Percentiles rank a stretch among this genome's conserved stretches.
phyloP scores from a whole-genome alignment of 257 asterid genomes.

The Capsicum baccatum region DNA sequence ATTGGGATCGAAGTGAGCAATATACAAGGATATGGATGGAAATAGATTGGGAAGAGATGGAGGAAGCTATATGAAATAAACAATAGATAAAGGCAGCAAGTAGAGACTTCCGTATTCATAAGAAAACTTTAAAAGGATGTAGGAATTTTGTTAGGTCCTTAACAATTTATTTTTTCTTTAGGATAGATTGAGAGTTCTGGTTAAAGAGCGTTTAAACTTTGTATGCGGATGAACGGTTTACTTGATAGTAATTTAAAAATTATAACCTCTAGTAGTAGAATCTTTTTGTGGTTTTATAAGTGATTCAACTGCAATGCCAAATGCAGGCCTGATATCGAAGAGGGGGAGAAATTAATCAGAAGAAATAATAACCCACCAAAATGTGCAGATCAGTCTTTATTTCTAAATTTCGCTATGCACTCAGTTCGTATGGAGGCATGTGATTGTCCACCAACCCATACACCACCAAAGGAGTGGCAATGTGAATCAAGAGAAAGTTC shows the following conservation, averaged over 20 bases:
- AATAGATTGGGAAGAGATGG: slow-evolving; percentile 20
- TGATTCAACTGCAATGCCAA: slow-evolving; percentile 44
- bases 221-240: slow-evolving; percentile 14
- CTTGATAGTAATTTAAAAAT: neutral
- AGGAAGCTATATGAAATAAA: slow-evolving; percentile 7
- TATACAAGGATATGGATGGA: neutral
- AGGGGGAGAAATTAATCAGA: slow-evolving; percentile 86
- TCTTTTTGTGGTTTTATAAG: slow-evolving; percentile 8
- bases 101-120: neutral
- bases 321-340: slow-evolving; percentile 87
- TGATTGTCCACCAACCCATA: slow-evolving; percentile 92
- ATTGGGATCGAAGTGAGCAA: neutral
- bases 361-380: slow-evolving; percentile 79
- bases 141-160: neutral
- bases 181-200: neutral
- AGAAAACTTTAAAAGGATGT: neutral
- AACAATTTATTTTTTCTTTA: neutral
- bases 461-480: slow-evolving; percentile 51
- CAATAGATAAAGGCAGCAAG: neutral
- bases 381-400: slow-evolving; percentile 83
- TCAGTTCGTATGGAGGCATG: slow-evolving; percentile 99
- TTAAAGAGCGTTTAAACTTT: neutral
- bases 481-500: slow-evolving; percentile 63
- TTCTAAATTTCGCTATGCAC: slow-evolving; percentile 96
- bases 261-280: slow-evolving; percentile 7